A percentile compares a stretch with the other conserved stretches of the same genome.
Conservation (phyloP, 495 filamentous ascomycete species). For the Polyplosphaeria fusca region DNA sequence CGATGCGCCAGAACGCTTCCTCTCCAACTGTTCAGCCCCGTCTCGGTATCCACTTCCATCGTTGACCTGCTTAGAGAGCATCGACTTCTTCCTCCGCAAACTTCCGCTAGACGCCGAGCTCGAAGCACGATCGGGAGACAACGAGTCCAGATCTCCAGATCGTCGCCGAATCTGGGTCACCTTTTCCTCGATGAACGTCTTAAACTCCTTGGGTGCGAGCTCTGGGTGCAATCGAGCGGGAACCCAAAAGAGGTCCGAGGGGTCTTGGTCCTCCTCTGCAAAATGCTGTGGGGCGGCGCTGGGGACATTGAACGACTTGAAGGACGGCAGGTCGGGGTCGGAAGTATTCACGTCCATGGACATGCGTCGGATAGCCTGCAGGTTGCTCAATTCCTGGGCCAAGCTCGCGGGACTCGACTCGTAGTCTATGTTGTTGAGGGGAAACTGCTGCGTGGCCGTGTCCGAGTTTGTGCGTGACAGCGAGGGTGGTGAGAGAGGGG, state of each 20-base stretch:
- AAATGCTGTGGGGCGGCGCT: conserved; percentile 68
- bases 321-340: conserved; percentile 92
- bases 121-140: conserved; percentile 62
- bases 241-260: conserved; percentile 90
- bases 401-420: conserved; percentile 87
- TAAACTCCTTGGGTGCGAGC: conserved; percentile 93
- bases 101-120: conserved; percentile 59
- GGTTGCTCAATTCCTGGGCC: conserved; percentile 89
- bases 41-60: conserved; percentile 71
- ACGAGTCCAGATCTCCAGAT: conserved; percentile 64
- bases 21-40: conserved; percentile 79
- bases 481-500: conserved; percentile 57
- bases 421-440: conserved; percentile 88
- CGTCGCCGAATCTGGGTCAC: conserved; percentile 82
- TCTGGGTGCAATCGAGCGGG: conserved; percentile 92
- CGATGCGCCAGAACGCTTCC: conserved; percentile 66
- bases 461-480: conserved; percentile 59
- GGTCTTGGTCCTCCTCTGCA: conserved; percentile 82
- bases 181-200: conserved; percentile 89
- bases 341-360: conserved; percentile 94
- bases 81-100: conserved; percentile 85
- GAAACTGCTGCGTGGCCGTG: conserved; percentile 71
- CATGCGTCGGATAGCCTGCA: conserved; percentile 93
- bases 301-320: conserved; percentile 63
- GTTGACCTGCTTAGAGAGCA: conserved; percentile 90